These are phyloP conservation scores for Oryza australiensis DNA, from an alignment of 176 grass and related monocot species.

Conservation along the genomic window DNA sequence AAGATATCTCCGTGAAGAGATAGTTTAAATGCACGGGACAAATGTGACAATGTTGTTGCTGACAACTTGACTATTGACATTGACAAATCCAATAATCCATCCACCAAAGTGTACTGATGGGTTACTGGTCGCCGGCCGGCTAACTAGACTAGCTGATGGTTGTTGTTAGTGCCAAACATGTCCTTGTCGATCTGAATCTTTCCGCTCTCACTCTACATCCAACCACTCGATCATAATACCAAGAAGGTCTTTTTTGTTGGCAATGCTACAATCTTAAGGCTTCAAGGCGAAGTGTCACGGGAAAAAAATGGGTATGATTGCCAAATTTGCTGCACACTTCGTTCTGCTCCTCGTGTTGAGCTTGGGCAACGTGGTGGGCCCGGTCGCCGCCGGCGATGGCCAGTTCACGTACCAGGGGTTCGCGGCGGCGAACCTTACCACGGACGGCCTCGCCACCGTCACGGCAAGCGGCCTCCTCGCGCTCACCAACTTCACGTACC, in stretches of 20 bases:
- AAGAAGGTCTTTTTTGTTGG: background rate
- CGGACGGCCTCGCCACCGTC: constrained; percentile 26
- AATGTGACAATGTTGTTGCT: background rate
- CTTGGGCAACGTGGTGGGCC: background rate
- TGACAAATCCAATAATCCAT: background rate
- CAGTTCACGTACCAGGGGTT: constrained; percentile 10
- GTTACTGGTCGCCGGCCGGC: background rate
- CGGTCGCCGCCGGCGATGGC: background rate
- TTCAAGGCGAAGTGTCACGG: background rate
- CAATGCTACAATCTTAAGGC: background rate
- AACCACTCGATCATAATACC: background rate
- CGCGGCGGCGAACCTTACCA: background rate
- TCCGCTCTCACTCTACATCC: background rate
- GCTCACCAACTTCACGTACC: constrained; percentile 13
- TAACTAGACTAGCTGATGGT: background rate
- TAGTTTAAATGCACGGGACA: background rate
- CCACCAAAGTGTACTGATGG: background rate
- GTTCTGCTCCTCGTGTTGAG: background rate
- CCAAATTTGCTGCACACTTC: background rate
- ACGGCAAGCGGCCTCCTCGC: constrained; percentile 17
- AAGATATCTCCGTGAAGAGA: background rate
- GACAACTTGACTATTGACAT: background rate
- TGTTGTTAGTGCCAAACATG: background rate
- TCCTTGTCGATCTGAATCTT: background rate
- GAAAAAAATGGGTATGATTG: background rate